Conservation (phyloP, 345 rosid genomes). For the Salix purpurea region DNA sequence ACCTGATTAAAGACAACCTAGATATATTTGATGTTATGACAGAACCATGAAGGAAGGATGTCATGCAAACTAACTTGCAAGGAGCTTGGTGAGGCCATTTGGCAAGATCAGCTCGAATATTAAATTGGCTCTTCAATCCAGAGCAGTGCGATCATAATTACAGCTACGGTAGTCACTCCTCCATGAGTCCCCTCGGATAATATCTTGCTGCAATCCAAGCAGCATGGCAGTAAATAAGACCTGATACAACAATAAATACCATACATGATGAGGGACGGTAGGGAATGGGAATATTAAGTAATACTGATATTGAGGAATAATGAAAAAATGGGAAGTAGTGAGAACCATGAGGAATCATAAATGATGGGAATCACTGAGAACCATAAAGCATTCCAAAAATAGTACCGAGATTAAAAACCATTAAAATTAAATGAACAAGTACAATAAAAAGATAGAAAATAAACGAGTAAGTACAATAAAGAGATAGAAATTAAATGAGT, state of each 20-base stretch:
- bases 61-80: not conserved
- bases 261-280: not conserved
- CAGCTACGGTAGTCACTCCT: not conserved
- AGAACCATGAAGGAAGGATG: not conserved
- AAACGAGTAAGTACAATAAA: not conserved
- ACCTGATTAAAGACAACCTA: not conserved
- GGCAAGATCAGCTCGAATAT: not conserved
- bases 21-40: not conserved
- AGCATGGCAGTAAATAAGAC: slow-evolving; percentile 2
- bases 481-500: not conserved
- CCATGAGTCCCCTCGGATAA: not conserved
- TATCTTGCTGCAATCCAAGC: not conserved
- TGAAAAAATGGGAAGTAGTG: not conserved
- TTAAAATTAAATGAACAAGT: not conserved
- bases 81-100: not conserved
- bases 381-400: not conserved
- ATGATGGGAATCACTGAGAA: no score
- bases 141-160: not conserved
- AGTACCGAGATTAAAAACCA: not conserved
- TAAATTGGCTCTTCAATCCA: slow-evolving; percentile 2
- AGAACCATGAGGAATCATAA: not conserved
- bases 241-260: slow-evolving; percentile 1
- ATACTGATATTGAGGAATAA: not conserved
- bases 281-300: not conserved
- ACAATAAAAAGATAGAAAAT: not conserved